These are phyloP conservation scores for Lactarius tabidus DNA, from an alignment of 768 basidiomycete genomes.

Conservation along the genomic window DNA sequence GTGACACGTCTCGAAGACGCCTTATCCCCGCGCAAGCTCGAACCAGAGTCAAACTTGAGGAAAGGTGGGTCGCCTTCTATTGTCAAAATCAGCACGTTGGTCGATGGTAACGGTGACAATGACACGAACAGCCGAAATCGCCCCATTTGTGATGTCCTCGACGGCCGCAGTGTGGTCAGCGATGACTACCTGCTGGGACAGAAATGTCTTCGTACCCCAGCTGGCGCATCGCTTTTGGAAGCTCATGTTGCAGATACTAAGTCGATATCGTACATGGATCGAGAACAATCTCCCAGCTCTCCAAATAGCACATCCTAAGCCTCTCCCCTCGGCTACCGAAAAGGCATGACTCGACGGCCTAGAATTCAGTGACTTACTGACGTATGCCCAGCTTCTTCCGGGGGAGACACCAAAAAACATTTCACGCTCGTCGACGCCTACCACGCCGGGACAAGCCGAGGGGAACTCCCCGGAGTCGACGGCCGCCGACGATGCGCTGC, in stretches of 20 bases:
- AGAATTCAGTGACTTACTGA: not conserved
- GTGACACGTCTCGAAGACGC: conserved; percentile 69
- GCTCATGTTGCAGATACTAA: conserved; percentile 77
- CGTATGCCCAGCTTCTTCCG: not conserved
- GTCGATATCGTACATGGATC: conserved; percentile 33
- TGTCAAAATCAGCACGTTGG: not conserved
- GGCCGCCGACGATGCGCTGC: conserved; percentile 57
- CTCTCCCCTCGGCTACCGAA: conserved; percentile 33
- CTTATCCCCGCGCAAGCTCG: conserved; percentile 44
- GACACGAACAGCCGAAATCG: conserved; percentile 24
- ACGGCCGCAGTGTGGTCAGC: conserved; percentile 68
- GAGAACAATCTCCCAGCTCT: conserved; percentile 46
- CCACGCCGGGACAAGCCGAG: conserved; percentile 41
- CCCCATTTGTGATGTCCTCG: conserved; percentile 56
- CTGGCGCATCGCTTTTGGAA: conserved; percentile 86
- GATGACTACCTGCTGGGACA: conserved; percentile 79
- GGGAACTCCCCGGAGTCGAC: conserved; percentile 46
- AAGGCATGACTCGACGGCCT: conserved; percentile 33
- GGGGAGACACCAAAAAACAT: conserved; percentile 22
- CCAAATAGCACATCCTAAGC: conserved; percentile 37
- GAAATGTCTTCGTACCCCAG: conserved; percentile 80
- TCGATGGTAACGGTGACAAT: not conserved
- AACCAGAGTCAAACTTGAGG: conserved; percentile 33
- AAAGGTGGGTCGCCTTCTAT: conserved; percentile 36
- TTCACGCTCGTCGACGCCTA: conserved; percentile 53